Base-by-base conservation (phyloP, 2,329 filamentous ascomycete species). In the Trichophyton mentagrophytes region DNA sequence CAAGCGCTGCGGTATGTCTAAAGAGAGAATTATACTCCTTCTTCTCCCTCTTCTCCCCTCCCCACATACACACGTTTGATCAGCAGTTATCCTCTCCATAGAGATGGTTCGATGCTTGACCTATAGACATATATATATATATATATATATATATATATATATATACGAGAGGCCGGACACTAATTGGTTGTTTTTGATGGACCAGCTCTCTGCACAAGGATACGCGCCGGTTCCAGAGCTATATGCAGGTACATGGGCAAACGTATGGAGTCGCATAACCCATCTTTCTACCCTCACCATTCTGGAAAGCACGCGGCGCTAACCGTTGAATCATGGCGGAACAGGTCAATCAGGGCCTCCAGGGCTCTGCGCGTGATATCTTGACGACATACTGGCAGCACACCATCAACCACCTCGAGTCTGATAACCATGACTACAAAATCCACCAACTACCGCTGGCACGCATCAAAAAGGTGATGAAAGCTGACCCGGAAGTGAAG, bases 401-500 rank as follows among this genome's bases (percentile, higher is more conserved):
- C 71, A 93, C 91, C 64, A 96, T 99, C 77, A 92, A 87, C 66
- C 90, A 95, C 73, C 84, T 99, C 62, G 93, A 99, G 77, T 89
- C 83, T 63, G 93, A 97, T 69, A 90, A 88, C 57, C 93, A 99
- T 74, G 93, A 99, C 75, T 99, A 97, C 81, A 99, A 99, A 77
- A 83, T 97, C 61, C 93, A 99, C 73, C 93, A 97, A 74, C 81
- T 99, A 44, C 93, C 93, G 1, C 81, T 99, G 46, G 93, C 93
- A n/a, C 87, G 93, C 60, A 99, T 99, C 78, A 99, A 99, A 80
- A 99, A 99, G 75, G 93, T 99, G 66, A 99, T 99, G 93, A 99
- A 99, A 77, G 93, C 93, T 0, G 93, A 99, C 67, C 93, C 93
- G 0, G 93, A 99, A 69, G 93, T 99, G 56, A 99, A 99, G 79